phyloP scores from a whole-genome alignment of 768 basidiomycete species.

The Russula brevipes region DNA sequence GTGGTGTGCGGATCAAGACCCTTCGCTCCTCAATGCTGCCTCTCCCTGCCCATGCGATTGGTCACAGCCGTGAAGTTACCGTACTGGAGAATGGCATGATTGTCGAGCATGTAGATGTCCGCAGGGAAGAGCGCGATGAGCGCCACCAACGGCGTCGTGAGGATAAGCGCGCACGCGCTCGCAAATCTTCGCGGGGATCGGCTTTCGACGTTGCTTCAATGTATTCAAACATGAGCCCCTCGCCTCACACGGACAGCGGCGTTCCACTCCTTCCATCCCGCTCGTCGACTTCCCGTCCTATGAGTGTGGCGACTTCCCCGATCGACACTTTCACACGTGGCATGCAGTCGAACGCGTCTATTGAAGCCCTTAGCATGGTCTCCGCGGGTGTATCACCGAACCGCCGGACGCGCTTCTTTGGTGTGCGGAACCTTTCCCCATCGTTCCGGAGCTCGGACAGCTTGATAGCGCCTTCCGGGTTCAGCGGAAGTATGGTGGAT shows the following conservation, averaged over 20 bases:
- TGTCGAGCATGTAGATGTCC: constrained; percentile 81
- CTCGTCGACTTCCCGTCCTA: constrained; percentile 39
- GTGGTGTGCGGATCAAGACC: constrained; percentile 69
- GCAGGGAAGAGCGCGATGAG: constrained; percentile 71
- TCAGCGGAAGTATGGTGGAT: constrained; percentile 85
- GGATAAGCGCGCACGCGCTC: constrained; percentile 50
- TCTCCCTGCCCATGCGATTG: constrained; percentile 34
- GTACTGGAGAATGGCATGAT: constrained; percentile 86
- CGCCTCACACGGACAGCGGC: constrained; percentile 53
- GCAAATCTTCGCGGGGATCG: constrained; percentile 71
- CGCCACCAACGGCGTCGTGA: constrained; percentile 68
- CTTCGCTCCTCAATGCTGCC: constrained; percentile 38
- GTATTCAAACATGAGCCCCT: constrained; percentile 59
- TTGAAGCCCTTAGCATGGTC: constrained; percentile 71
- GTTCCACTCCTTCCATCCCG: constrained; percentile 41
- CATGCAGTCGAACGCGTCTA: constrained; percentile 70
- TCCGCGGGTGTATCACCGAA: constrained; percentile 49
- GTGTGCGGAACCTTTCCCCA: constrained; percentile 61
- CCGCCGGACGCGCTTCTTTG: constrained; percentile 71
- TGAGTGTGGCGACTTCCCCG: constrained; percentile 56
- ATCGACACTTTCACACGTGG: constrained; percentile 49
- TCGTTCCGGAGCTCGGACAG: constrained; percentile 80
- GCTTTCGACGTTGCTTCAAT: constrained; percentile 67
- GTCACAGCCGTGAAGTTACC: constrained; percentile 66
- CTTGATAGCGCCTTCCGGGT: constrained; percentile 63